Evolutionary conservation across 768 basidiomycete species (phyloP).

Genomic region (Mycena amicta): DNA sequence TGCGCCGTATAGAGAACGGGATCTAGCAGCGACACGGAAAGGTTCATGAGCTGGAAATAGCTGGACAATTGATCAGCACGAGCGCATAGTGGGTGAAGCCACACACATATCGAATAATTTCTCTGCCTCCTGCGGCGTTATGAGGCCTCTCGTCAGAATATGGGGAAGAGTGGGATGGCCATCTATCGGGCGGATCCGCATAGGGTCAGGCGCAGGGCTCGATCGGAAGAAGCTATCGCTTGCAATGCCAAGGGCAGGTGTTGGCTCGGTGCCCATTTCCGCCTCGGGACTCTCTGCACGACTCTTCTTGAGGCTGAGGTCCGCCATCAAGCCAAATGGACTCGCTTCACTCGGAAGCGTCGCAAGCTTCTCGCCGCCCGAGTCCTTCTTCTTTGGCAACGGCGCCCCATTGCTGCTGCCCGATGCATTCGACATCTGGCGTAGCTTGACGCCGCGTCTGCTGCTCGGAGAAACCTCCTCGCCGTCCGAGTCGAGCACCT

Average conservation of each 20-base stretch:
- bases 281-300: constrained; percentile 35
- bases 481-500: constrained; percentile 46
- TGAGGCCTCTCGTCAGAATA: constrained; percentile 65
- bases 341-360: constrained; percentile 62
- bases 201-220: constrained; percentile 47
- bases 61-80: constrained; percentile 36
- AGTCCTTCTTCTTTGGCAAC: constrained; percentile 42
- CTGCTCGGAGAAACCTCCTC: constrained; percentile 33
- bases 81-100: neutral
- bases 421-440: constrained; percentile 41
- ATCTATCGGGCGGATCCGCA: constrained; percentile 39
- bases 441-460: constrained; percentile 22
- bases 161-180: constrained; percentile 57
- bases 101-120: constrained; percentile 71
- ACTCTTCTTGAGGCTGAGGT: constrained; percentile 51
- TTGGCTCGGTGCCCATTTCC: constrained; percentile 47
- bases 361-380: constrained; percentile 48
- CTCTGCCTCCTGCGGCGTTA: constrained; percentile 68
- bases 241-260: constrained; percentile 61
- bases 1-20: constrained; percentile 84
- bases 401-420: constrained; percentile 37
- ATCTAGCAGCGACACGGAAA: constrained; percentile 78
- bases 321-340: constrained; percentile 80
- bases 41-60: constrained; percentile 79
- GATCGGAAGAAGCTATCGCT: constrained; percentile 68